A percentile compares a stretch with the other conserved stretches of the same genome.
These are phyloP conservation scores for Claviceps citrina DNA, from an alignment of 2,329 filamentous ascomycete genomes.

Conservation along the genomic window DNA sequence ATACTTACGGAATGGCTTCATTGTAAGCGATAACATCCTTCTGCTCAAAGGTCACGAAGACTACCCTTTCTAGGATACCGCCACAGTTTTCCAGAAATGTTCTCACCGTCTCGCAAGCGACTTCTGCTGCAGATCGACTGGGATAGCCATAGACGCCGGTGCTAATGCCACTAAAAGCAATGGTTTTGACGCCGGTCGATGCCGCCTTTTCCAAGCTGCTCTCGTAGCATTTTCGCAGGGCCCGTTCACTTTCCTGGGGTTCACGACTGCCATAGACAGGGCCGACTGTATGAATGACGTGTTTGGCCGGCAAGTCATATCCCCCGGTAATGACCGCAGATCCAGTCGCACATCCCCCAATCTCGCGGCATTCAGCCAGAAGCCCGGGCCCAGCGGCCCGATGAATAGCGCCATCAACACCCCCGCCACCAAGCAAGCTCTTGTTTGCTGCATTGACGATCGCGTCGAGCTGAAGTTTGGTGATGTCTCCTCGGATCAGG, in stretches of 20 bases:
- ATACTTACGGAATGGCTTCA: slow-evolving; percentile 48
- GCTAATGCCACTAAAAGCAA: slow-evolving; percentile 75
- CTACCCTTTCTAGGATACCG: slow-evolving; percentile 48
- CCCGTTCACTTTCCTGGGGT: slow-evolving; percentile 24
- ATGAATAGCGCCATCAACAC: slow-evolving; percentile 82
- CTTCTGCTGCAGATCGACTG: slow-evolving; percentile 51
- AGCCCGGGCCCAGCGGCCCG: slow-evolving; percentile 58
- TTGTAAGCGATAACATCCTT: slow-evolving; percentile 68
- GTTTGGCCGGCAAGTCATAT: slow-evolving; percentile 58
- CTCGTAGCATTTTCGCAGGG: slow-evolving; percentile 51
- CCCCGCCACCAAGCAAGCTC: slow-evolving; percentile 69
- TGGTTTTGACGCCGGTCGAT: slow-evolving; percentile 45
- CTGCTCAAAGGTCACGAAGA: slow-evolving; percentile 71
- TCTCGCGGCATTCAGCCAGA: slow-evolving; percentile 50
- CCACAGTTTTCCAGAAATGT: slow-evolving; percentile 34
- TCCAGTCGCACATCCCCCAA: slow-evolving; percentile 63
- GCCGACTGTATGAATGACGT: slow-evolving; percentile 83
- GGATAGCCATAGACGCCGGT: slow-evolving; percentile 88
- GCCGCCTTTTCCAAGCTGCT: slow-evolving; percentile 59
- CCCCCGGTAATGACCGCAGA: slow-evolving; percentile 69
- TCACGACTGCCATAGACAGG: slow-evolving; percentile 48
- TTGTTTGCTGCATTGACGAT: slow-evolving; percentile 90
- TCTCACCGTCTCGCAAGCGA: slow-evolving; percentile 47
- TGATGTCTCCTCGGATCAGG: slow-evolving; percentile 66
- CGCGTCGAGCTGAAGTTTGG: slow-evolving; percentile 57